Percentiles rank a stretch among this genome's conserved stretches.
These are phyloP conservation scores for Hyparrhenia diplandra DNA, from an alignment of 176 grass and related monocot genomes.

Conservation along the genomic window DNA sequence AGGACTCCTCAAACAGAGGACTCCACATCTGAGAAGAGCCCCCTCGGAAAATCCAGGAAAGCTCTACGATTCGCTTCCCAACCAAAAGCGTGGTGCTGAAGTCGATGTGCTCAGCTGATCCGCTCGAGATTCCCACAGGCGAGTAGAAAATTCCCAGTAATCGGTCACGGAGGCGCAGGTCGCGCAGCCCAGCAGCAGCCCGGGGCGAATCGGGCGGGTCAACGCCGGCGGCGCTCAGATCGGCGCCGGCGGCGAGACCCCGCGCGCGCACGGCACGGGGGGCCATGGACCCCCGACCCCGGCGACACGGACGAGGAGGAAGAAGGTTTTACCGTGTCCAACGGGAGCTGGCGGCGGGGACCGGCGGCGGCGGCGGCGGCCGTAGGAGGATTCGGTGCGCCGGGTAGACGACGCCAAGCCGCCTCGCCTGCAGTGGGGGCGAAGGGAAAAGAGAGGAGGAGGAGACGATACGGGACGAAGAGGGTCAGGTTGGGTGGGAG, in stretches of 20 bases:
- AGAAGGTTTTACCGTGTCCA: slow-evolving; percentile 13
- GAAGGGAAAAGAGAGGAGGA: background rate
- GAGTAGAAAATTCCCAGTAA: background rate
- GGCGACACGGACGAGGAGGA: background rate
- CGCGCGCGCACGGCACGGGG: background rate
- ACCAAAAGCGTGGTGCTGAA: background rate
- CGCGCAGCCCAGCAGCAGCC: background rate
- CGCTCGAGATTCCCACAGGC: background rate
- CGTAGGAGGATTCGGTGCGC: background rate
- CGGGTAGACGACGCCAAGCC: slow-evolving; percentile 31
- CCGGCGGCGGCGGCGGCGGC: background rate
- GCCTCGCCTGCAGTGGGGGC: no score
- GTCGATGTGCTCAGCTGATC: slow-evolving; percentile 10
- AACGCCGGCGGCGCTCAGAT: slow-evolving; percentile 31
- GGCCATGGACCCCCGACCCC: background rate
- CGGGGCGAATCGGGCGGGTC: slow-evolving; percentile 20
- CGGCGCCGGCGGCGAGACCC: slow-evolving; percentile 21
- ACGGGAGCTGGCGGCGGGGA: background rate
- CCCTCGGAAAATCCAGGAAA: background rate
- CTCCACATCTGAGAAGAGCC: background rate
- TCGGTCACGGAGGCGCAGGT: background rate
- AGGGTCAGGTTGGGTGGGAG: background rate
- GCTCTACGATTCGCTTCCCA: background rate
- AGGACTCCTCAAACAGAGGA: background rate
- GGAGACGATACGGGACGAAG: background rate